Conservation (phyloP, 2,329 filamentous ascomycete species). For the Shiraia sp. region DNA sequence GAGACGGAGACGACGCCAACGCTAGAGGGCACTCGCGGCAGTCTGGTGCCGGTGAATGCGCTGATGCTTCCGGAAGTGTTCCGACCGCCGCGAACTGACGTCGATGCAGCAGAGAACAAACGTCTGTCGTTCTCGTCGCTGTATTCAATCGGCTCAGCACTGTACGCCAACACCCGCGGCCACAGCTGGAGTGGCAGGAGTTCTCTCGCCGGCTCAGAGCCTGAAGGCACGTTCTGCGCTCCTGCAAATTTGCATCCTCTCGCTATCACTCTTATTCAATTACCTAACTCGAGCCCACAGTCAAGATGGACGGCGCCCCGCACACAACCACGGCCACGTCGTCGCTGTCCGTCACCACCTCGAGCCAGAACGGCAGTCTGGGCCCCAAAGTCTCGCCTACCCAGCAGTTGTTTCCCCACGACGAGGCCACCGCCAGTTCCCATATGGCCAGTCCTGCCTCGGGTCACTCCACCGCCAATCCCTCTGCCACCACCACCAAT, state of each 20-base stretch:
- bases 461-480: slow-evolving; percentile 10
- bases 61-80: slow-evolving; percentile 55
- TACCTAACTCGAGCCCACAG: slow-evolving; percentile 16
- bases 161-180: slow-evolving; percentile 56
- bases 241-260: no score
- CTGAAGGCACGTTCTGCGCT: slow-evolving; percentile 45
- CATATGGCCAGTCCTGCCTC: slow-evolving; percentile 11
- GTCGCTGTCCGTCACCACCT: slow-evolving; percentile 49
- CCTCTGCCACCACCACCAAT: slow-evolving; percentile 24
- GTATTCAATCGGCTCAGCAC: slow-evolving; percentile 68
- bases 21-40: slow-evolving; percentile 28
- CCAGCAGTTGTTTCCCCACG: slow-evolving; percentile 38
- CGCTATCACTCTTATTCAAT: slow-evolving; percentile 7
- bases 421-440: slow-evolving; percentile 20
- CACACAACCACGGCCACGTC: slow-evolving; percentile 50
- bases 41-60: slow-evolving; percentile 22
- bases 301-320: slow-evolving; percentile 32
- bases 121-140: slow-evolving; percentile 74
- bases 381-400: slow-evolving; percentile 46
- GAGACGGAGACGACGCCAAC: slow-evolving; percentile 53
- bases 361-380: slow-evolving; percentile 48
- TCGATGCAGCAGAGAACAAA: slow-evolving; percentile 55
- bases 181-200: slow-evolving; percentile 54
- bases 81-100: slow-evolving; percentile 50
- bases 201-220: slow-evolving; percentile 51